Conservation (phyloP, 805 yeast genomes). For the Spathaspora girioi region DNA sequence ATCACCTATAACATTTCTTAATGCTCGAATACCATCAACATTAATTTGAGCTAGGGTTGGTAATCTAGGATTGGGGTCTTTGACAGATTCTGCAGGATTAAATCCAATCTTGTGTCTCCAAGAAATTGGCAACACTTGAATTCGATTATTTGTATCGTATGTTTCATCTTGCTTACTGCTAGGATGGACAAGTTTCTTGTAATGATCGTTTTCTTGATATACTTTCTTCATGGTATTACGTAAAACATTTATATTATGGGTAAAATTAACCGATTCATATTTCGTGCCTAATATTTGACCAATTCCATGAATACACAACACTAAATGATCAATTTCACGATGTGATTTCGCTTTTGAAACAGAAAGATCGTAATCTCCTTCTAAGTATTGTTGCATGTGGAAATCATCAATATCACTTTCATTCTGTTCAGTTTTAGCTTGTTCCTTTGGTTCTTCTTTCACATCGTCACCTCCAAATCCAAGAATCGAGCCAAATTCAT, state of each 20-base stretch:
- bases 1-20: conserved; percentile 79
- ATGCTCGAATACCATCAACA: conserved; percentile 70
- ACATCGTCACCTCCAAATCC: conserved; percentile 8
- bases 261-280: conserved; percentile 79
- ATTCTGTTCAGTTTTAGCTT: too few species aligned
- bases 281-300: conserved; percentile 83
- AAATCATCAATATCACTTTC: conserved; percentile 17
- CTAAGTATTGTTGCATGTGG: conserved; percentile 42
- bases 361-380: conserved; percentile 46
- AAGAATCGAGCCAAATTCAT: conserved; percentile 18
- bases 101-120: conserved; percentile 84
- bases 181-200: conserved; percentile 34
- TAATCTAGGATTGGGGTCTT: conserved; percentile 37
- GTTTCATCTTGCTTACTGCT: conserved; percentile 10
- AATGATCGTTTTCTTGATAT: conserved; percentile 37
- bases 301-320: conserved; percentile 91
- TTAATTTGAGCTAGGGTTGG: conserved; percentile 73
- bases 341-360: conserved; percentile 16
- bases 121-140: conserved; percentile 85
- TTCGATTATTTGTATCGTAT: conserved; percentile 43
- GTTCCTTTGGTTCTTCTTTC: conserved; percentile 6
- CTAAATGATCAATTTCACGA: conserved; percentile 54
- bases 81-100: conserved; percentile 42
- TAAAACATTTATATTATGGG: conserved; percentile 73
- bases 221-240: conserved; percentile 54